Evolutionary conservation across 768 basidiomycete species (phyloP), one percentile per base, ranked within the genome.

Genomic region (Termitomyces sp.): DNA sequence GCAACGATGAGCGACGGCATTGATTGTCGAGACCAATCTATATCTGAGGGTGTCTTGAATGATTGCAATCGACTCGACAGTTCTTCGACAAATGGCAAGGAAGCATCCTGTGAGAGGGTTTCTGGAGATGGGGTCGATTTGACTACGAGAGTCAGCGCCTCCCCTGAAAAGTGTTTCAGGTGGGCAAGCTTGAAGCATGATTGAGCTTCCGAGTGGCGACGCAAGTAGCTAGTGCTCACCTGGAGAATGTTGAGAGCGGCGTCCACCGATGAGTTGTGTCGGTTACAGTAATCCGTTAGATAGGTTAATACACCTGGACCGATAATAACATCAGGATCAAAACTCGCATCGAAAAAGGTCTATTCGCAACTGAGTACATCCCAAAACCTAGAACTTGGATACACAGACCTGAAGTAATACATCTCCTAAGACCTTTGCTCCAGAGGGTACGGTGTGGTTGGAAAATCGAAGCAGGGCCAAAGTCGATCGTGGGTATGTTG

Each of bases 121-220:
- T 54, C 21, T 41, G 44, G 47, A 26, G 62, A 45, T 48, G 69
- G 69, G 1, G 70, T 71, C 44, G 70, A 60, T 23, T 67, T 67
- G 7, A 72, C 65, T 15, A 86, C 69, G 8, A 77, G 49, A 3
- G 79, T 74, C 14, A 89, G 67, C 0, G 85, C 83, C 26, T 88
- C 81, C 28, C 77, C 55, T 33, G 68, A 76, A 60, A 88, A 89
- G 66, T 92, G 89, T 58, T 87, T 87, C 67, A 91, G 67, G 64
- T 89, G 75, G 0, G 75, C 74, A 2, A 91, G 71, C 86, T 91
- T 26, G 8, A 2, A 41, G 4, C 15, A 52, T 9, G 3, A 17
- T 43, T 57, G 23, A 52, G 48, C 8, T 30, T 50, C 17, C 12
- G 5, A 51, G 6, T 17, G 11, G 11, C n/a, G 14, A 19, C 11